Base-by-base conservation (phyloP, 1,139 yeast species). In the Sugiyamaella grinbergsii region DNA sequence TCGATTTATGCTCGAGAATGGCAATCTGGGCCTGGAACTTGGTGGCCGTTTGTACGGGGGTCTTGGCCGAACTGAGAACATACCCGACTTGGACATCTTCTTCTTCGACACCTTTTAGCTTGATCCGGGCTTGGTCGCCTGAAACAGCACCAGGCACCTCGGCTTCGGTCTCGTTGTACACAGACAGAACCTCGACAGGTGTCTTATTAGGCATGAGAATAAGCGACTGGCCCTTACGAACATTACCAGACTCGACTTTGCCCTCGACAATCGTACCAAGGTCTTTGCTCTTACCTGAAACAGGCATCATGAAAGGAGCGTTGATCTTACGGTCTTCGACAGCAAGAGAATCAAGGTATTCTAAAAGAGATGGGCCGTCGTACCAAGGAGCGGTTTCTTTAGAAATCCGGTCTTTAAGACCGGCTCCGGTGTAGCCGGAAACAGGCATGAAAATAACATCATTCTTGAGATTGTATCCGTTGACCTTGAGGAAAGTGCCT, bases 231-330 rank as follows among this genome's bases (percentile, higher is more conserved):
- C 88, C 87, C 76, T 88, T 90, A 72, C 83, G 87, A 59, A 93
- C 77, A 65, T 86, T 91, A 48, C 99, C 98, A 51, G 95, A 83
- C 75, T 91, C 99, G 67, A 93, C 86, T 77, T 93, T 93, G 71
- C 99, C 98, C 74, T 93, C 99, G 50, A 94, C 93, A 58, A 93
- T 81, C 44, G 98, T 89, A 71, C 99, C 99, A 77, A 93, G 77
- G 69, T 91, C 97, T 72, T 87, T 90, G 86, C 90, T 86, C 73
- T 94, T 93, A 63, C 95, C 88, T 28, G 95, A 81, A 60, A 93
- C 80, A 56, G 99, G 99, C 65, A 93, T 78, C 98, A 93, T 91
- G 74, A 93, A 93, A 59, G 98, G 97, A 26, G 94, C 96, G 65
- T 86, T 87, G 67, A 89, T 75, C 65, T 83, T 87, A 74, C 98